Evolutionary conservation across 176 grass and related monocot genomes (phyloP).

Genomic region (Dactylis glomerata): DNA sequence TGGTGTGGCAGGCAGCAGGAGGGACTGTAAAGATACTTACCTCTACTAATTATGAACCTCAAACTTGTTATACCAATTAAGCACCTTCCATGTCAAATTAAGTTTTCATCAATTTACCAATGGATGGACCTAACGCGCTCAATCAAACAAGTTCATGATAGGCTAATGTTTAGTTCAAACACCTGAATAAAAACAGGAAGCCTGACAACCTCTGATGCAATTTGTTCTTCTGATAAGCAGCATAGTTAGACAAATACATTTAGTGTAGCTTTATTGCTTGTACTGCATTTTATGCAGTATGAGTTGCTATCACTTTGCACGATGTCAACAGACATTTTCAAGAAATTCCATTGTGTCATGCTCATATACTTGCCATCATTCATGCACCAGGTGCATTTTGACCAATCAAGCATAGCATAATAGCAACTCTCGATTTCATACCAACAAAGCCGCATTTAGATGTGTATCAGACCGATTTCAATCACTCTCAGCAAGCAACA

Average conservation of each 20-base stretch:
- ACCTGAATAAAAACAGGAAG: not conserved
- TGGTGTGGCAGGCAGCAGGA: not conserved
- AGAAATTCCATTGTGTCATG: not conserved
- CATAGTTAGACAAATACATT: not conserved
- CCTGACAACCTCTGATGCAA: not conserved
- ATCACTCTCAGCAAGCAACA: not conserved
- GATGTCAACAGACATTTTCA: not conserved
- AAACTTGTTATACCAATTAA: not conserved
- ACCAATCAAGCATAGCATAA: not conserved
- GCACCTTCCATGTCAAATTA: conserved; percentile 3
- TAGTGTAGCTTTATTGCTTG: not conserved
- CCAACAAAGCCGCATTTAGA: not conserved
- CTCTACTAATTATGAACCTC: not conserved
- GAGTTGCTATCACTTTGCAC: not conserved
- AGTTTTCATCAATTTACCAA: not conserved
- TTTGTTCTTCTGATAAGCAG: conserved; percentile 9
- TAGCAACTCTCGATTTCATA: not conserved
- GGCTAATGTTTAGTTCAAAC: conserved; percentile 2
- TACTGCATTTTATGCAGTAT: not conserved
- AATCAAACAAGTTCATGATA: not conserved
- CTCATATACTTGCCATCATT: not conserved
- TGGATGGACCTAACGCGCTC: not conserved
- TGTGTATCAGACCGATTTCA: not conserved
- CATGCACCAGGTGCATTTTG: not conserved
- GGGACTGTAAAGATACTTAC: not conserved